Evolutionary conservation across 441 rosid species (phyloP).

Genomic region (Corymbia citriodora): DNA sequence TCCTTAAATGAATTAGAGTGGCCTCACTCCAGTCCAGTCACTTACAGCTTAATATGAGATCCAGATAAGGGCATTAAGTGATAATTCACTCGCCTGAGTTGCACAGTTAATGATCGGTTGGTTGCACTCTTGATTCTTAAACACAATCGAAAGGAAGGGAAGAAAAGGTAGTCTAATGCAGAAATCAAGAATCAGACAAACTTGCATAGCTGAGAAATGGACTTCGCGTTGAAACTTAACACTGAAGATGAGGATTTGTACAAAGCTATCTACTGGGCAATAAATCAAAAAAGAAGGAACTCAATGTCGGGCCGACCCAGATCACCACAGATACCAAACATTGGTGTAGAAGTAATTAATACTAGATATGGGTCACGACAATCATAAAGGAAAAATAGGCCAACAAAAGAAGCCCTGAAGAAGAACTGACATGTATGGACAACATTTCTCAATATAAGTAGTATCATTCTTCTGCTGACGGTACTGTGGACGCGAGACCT

Average conservation of each 20-base stretch:
- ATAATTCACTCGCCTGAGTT: background rate
- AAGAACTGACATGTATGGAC: background rate
- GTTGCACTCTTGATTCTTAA: background rate
- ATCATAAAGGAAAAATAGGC: background rate
- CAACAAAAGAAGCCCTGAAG: background rate
- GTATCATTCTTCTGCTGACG: conserved; percentile 47
- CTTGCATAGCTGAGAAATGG: background rate
- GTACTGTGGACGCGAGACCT: conserved; percentile 51
- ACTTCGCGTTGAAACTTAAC: background rate
- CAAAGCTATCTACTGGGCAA: background rate
- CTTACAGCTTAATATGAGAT: background rate
- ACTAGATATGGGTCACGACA: background rate
- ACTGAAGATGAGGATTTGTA: background rate
- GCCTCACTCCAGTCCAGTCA: background rate
- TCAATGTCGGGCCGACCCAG: background rate
- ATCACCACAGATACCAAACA: background rate
- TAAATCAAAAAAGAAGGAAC: background rate
- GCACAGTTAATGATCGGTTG: background rate
- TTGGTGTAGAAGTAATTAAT: background rate
- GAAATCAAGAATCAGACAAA: background rate
- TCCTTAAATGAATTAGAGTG: background rate
- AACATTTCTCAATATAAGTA: background rate
- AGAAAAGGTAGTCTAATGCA: background rate
- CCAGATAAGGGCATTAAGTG: background rate
- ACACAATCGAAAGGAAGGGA: background rate